These are phyloP conservation scores for Acacia concinna DNA, from an alignment of 331 rosid genomes.

Conservation along the genomic window DNA sequence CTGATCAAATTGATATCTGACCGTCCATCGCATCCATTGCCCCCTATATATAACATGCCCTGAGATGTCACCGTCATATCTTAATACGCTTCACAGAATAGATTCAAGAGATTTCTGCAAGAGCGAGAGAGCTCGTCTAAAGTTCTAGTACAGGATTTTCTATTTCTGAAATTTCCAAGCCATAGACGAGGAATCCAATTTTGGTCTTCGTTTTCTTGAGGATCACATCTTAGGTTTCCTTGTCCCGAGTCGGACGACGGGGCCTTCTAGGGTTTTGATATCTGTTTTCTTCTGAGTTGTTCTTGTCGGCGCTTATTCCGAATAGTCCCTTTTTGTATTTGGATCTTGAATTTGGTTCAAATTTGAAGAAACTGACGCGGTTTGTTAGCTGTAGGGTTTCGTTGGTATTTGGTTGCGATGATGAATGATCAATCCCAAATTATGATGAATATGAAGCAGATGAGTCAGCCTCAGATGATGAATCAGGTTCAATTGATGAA, in stretches of 20 bases:
- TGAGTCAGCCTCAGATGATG: slow-evolving; percentile 54
- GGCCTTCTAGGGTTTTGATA: slow-evolving; percentile 46
- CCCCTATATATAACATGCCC: slow-evolving; percentile 6
- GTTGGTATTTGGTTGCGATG: slow-evolving; percentile 12
- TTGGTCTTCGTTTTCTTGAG: slow-evolving; percentile 16
- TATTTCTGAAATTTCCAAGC: slow-evolving; percentile 5
- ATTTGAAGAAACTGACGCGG: slow-evolving; percentile 9
- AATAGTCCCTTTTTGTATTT: neutral
- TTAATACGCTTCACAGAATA: neutral
- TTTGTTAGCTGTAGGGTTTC: slow-evolving; percentile 33
- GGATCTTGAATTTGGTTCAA: neutral
- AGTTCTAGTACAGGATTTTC: slow-evolving; percentile 28
- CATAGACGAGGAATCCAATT: neutral
- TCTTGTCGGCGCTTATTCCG: slow-evolving; percentile 26
- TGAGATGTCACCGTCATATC: neutral
- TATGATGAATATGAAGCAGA: slow-evolving; percentile 52
- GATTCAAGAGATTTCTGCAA: slow-evolving; percentile 18
- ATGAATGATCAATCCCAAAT: slow-evolving; percentile 57
- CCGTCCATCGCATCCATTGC: slow-evolving; percentile 17
- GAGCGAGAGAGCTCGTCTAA: neutral
- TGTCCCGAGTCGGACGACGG: slow-evolving; percentile 8
- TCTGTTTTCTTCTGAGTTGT: slow-evolving; percentile 25
- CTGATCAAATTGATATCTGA: neutral
- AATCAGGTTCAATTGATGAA: slow-evolving; percentile 48
- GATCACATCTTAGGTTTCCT: slow-evolving; percentile 18